Conservation (phyloP, 2,329 filamentous ascomycete genomes). For the Scleromitrula shiraiana region DNA sequence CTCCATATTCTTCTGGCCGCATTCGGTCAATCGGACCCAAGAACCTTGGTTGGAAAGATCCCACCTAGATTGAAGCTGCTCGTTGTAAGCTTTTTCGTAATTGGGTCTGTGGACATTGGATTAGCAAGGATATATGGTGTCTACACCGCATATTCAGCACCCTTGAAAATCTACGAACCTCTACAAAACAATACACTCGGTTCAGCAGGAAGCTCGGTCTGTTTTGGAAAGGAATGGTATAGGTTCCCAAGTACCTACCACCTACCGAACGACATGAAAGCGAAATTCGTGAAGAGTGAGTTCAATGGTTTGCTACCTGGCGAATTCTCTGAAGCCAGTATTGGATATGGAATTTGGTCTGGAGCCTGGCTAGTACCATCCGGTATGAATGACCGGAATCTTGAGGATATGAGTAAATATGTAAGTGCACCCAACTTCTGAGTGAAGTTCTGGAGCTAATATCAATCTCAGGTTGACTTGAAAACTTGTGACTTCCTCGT, state of each 20-base stretch:
- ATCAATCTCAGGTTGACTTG: conserved; percentile 48
- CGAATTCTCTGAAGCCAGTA: conserved; percentile 71
- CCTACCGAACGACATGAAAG: conserved; percentile 71
- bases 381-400: conserved; percentile 88
- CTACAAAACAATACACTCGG: conserved; percentile 50
- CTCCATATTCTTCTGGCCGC: conserved; percentile 72
- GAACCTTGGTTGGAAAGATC: conserved; percentile 60
- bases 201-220: conserved; percentile 61
- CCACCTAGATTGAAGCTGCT: conserved; percentile 67
- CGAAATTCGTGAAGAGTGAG: conserved; percentile 85
- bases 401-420: conserved; percentile 83
- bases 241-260: conserved; percentile 92
- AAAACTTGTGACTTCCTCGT: conserved; percentile 74
- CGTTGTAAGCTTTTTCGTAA: conserved; percentile 49
- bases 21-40: conserved; percentile 62
- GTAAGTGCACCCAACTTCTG: conserved; percentile 36
- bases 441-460: neutral
- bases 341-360: conserved; percentile 61
- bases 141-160: conserved; percentile 75
- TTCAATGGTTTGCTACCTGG: conserved; percentile 85
- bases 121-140: conserved; percentile 68
- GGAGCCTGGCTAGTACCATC: conserved; percentile 76
- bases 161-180: conserved; percentile 60
- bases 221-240: conserved; percentile 97
- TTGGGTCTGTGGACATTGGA: conserved; percentile 58